A percentile compares a stretch with the other conserved stretches of the same genome.
These are phyloP conservation scores for Stachybotrys chartarum DNA, from an alignment of 2,329 filamentous ascomycete genomes.

Conservation along the genomic window DNA sequence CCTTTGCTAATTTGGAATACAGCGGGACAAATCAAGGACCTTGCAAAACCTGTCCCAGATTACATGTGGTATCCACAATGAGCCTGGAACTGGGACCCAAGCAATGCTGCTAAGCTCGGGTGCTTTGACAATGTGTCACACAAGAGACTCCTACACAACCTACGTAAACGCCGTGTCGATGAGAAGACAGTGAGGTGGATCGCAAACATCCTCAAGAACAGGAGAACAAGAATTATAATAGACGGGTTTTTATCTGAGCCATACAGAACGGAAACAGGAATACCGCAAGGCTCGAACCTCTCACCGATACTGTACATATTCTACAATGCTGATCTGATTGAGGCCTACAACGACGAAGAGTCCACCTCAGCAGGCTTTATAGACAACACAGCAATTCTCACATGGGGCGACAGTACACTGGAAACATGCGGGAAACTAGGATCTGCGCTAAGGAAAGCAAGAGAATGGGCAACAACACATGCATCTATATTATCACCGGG, in stretches of 20 bases:
- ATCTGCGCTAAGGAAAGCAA: neutral
- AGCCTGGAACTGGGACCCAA: neutral
- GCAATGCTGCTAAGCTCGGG: neutral
- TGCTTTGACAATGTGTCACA: conserved; percentile 9
- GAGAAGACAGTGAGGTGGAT: conserved; percentile 12
- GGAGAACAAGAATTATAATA: neutral
- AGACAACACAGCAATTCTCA: neutral
- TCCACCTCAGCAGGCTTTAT: neutral
- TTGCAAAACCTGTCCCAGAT: neutral
- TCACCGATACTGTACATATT: conserved; percentile 1
- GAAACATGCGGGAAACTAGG: neutral
- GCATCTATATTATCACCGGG: neutral
- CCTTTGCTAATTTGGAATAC: neutral
- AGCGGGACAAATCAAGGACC: neutral
- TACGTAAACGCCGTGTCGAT: conserved; percentile 7
- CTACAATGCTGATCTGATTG: neutral
- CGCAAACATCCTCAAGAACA: neutral
- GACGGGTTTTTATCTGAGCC: conserved; percentile 1
- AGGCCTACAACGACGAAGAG: neutral
- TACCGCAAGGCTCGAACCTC: conserved; percentile 1
- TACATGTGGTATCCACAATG: neutral
- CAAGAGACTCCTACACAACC: conserved; percentile 8
- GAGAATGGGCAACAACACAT: neutral
- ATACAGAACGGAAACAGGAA: neutral
- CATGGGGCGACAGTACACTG: neutral